Evolutionary conservation across 2,329 filamentous ascomycete genomes (phyloP).

Genomic region (Arthroderma uncinatum): DNA sequence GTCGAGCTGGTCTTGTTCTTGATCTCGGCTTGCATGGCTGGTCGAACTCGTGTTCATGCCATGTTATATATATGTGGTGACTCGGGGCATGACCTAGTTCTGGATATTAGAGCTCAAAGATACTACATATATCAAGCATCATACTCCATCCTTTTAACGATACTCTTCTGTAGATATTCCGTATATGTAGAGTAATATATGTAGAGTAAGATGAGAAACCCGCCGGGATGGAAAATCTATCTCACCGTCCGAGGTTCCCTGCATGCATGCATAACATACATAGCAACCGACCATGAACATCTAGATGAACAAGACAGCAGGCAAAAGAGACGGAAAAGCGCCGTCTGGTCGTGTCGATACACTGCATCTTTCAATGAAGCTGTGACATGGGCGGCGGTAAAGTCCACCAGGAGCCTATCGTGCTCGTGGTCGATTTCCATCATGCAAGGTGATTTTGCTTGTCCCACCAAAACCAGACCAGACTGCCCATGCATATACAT

Average conservation of each 20-base stretch:
- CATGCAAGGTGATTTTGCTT: conserved; percentile 46
- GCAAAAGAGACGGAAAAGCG: background rate
- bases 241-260: too few species aligned
- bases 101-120: too few species aligned
- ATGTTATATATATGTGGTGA: too few species aligned
- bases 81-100: too few species aligned
- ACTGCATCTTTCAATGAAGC: background rate
- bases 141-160: too few species aligned
- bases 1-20: too few species aligned
- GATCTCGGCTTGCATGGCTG: too few species aligned
- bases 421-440: conserved; percentile 73
- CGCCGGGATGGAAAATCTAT: background rate
- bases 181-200: too few species aligned
- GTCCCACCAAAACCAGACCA: conserved; percentile 12
- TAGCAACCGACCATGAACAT: background rate
- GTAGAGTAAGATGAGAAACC: too few species aligned
- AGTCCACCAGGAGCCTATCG: conserved; percentile 47
- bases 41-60: too few species aligned
- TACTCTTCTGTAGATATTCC: too few species aligned
- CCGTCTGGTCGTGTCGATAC: background rate
- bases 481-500: background rate
- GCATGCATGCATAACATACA: background rate
- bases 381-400: conserved; percentile 9
- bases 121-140: too few species aligned
- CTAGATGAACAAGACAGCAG: background rate